phyloP scores from a whole-genome alignment of 2,329 filamentous ascomycete genomes.

The Cladorrhinum sp. region DNA sequence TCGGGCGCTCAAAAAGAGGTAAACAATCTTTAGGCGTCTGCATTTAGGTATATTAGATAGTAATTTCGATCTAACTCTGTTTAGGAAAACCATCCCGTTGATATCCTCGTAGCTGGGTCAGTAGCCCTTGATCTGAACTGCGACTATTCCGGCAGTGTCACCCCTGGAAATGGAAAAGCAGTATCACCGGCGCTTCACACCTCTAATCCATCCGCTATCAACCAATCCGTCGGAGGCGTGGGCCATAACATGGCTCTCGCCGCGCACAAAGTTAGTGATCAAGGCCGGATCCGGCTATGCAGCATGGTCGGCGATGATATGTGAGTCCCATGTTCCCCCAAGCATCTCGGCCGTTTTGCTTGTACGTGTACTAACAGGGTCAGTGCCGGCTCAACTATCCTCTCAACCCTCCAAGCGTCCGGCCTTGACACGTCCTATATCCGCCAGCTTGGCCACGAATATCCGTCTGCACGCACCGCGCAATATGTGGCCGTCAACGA shows the following conservation, averaged over 20 bases:
- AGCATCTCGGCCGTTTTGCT: not conserved
- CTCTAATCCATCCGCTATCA: conserved; percentile 80
- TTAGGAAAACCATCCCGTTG: conserved; percentile 34
- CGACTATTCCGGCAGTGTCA: conserved; percentile 54
- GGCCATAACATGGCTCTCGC: conserved; percentile 89
- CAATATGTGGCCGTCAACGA: conserved; percentile 93
- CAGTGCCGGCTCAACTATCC: conserved; percentile 69
- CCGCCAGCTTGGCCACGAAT: conserved; percentile 48
- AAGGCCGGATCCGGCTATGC: conserved; percentile 65
- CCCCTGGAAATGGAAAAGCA: conserved; percentile 25
- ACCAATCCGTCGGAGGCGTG: conserved; percentile 83
- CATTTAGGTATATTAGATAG: not conserved
- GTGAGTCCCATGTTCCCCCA: conserved; percentile 43
- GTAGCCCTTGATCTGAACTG: conserved; percentile 85
- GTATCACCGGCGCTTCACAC: conserved; percentile 61
- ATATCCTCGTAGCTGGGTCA: conserved; percentile 86
- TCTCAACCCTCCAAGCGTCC: conserved; percentile 60
- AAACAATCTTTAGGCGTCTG: not conserved
- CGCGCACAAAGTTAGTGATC: conserved; percentile 63
- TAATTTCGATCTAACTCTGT: not conserved
- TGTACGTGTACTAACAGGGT: not conserved
- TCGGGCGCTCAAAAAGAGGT: conserved; percentile 8
- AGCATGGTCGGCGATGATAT: conserved; percentile 78
- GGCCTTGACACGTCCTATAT: conserved; percentile 66
- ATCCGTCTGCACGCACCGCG: conserved; percentile 64